A percentile compares a stretch with the other conserved stretches of the same genome.
Conservation (phyloP, 1,284 basidiomycete species). For the Violaceomyces palustris region DNA sequence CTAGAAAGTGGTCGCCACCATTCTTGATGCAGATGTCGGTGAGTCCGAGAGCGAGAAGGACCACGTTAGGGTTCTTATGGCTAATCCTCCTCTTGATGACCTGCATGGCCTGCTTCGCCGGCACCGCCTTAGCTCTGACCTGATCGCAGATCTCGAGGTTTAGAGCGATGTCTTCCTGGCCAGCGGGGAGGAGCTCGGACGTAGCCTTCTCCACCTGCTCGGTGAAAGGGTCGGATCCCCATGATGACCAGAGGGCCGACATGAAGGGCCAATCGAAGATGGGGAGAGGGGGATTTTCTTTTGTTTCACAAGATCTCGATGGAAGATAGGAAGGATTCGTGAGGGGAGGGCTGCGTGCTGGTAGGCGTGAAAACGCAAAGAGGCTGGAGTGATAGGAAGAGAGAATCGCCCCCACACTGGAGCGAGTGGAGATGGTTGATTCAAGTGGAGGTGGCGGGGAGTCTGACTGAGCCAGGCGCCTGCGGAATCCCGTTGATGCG, state of each 20-base stretch:
- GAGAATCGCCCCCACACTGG: no score
- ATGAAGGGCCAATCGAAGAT: no score
- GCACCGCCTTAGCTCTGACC: conserved; percentile 80
- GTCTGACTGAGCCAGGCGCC: no score
- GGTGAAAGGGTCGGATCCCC: conserved; percentile 43
- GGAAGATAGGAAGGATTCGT: no score
- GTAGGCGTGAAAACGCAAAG: no score
- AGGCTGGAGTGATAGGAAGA: no score
- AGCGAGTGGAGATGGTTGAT: no score
- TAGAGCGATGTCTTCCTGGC: conserved; percentile 78
- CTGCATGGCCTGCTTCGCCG: conserved; percentile 80
- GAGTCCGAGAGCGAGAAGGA: conserved; percentile 74
- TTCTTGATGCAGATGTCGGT: conserved; percentile 96
- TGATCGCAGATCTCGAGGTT: conserved; percentile 95
- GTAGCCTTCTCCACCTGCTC: conserved; percentile 70
- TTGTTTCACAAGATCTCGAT: no score
- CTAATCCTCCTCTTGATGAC: conserved; percentile 79
- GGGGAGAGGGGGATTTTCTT: no score
- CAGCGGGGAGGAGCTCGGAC: conserved; percentile 71
- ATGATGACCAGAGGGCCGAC: conserved; percentile 36
- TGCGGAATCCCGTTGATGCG: no score
- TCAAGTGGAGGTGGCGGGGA: no score
- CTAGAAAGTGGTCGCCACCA: conserved; percentile 84
- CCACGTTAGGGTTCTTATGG: conserved; percentile 95
- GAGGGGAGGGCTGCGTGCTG: no score